These are phyloP conservation scores for Vishniacozyma victoriae DNA, from an alignment of 768 basidiomycete genomes.

Conservation along the genomic window DNA sequence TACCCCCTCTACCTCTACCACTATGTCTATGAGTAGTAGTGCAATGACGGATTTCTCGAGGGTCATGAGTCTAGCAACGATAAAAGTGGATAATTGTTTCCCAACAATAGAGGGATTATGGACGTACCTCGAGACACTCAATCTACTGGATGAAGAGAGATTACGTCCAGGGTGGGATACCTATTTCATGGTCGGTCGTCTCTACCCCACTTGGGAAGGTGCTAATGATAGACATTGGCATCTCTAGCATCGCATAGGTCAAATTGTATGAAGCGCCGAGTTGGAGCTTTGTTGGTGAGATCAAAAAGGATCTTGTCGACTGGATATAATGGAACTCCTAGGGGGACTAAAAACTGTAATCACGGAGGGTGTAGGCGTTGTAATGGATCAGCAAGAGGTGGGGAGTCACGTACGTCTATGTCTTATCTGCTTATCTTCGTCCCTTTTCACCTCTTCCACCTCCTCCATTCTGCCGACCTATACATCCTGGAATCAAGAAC, in stretches of 20 bases:
- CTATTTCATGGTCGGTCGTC: slow-evolving; percentile 79
- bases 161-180: slow-evolving; percentile 88
- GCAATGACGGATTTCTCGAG: slow-evolving; percentile 28
- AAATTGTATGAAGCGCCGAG: slow-evolving; percentile 95
- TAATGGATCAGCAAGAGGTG: slow-evolving; percentile 52
- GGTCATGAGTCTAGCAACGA: slow-evolving; percentile 32
- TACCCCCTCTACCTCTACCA: slow-evolving; percentile 7
- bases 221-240: slow-evolving; percentile 63
- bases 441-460: no score
- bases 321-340: slow-evolving; percentile 88
- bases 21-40: not conserved
- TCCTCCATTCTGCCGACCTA: slow-evolving; percentile 1
- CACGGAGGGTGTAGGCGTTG: slow-evolving; percentile 85
- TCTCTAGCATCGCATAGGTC: slow-evolving; percentile 74
- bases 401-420: slow-evolving; percentile 47
- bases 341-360: slow-evolving; percentile 81
- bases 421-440: not conserved
- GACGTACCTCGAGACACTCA: slow-evolving; percentile 60
- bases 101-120: slow-evolving; percentile 50
- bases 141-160: slow-evolving; percentile 66
- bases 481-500: not conserved
- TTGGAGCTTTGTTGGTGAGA: slow-evolving; percentile 87
- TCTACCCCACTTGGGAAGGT: not conserved
- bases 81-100: slow-evolving; percentile 45
- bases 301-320: slow-evolving; percentile 52